Conservation (phyloP, 345 rosid genomes). For the Populus alba region DNA sequence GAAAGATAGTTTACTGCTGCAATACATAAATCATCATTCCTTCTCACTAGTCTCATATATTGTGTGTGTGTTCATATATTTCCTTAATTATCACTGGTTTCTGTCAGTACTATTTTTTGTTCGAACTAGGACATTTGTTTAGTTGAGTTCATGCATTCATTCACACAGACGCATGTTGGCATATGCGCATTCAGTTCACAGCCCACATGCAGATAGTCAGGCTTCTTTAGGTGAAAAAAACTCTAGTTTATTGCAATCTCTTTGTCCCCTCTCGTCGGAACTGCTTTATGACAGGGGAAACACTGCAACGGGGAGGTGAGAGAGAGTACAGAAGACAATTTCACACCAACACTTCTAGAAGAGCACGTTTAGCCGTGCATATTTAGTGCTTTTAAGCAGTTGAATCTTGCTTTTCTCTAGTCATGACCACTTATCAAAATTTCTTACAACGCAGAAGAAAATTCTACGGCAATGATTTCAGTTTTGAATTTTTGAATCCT, state of each 20-base stretch:
- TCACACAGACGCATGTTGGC: background rate
- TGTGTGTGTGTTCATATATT: background rate
- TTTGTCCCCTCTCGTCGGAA: background rate
- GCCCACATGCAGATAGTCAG: background rate
- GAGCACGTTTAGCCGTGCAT: background rate
- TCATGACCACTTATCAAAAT: background rate
- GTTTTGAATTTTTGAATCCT: constrained; percentile 8
- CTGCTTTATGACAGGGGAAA: background rate
- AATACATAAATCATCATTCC: background rate
- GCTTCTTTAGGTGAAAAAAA: background rate
- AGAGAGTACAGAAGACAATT: background rate
- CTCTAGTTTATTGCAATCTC: background rate
- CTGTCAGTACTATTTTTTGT: background rate
- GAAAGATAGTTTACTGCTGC: background rate
- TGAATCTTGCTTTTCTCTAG: background rate
- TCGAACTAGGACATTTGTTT: no score
- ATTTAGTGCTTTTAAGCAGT: background rate
- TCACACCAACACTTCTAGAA: background rate
- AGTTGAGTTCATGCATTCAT: no score
- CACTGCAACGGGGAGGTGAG: background rate
- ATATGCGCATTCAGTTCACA: background rate
- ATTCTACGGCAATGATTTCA: constrained; percentile 34
- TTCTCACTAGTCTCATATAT: no score
- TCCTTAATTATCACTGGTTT: background rate
- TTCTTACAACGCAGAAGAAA: constrained; percentile 8